Base-by-base conservation (phyloP, 352 stramenopile genomes). In the Paralagenidium karlingii region DNA sequence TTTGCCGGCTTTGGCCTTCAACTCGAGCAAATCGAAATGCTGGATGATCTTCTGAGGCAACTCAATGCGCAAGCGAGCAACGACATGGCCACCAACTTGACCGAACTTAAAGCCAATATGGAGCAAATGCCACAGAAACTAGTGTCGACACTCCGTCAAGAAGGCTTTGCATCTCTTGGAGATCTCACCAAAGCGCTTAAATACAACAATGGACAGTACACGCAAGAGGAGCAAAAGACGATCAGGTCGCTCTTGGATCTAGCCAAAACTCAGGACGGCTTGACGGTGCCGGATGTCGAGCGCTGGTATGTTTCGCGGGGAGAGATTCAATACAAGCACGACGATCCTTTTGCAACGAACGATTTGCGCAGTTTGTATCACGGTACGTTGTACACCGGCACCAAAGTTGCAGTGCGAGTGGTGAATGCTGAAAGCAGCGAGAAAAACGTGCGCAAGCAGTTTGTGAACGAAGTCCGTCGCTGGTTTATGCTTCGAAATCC, bases 401-500 rank as follows among this genome's bases (percentile, higher is more conserved):
- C 43, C 10, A 25, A 38, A 7, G 52, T 60, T 34, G 46, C 43
- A 2, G 29, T 60, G 26, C 46, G 47, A 6, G 37, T 44, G 9
- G 47, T 60, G 25, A 20, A 39, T 8, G 48, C 31, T 19, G 36
- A 34, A 0, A 10, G n/a, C 26, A 32, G 49, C 12, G 25, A 49
- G 21, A 34, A 11, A 7, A 19, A 25, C 26, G 24, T 38, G 9
- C 18, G 13, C 21, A 30, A 51, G 4, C 13, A 38, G 29, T 64
- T 64, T 29, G 51, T 54, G 20, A 41, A 38, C 4, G 55, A 64
- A 30, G 31, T 60, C 15, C 49, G 45, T 43, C 58, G 60, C 33
- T 64, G 55, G 51, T 52, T 51, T 24, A 36, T 45, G 38, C 41
- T 64, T 2, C 51, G 51, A 9, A 51, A 64, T 21, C 55, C 55